Evolutionary conservation across 2,329 filamentous ascomycete genomes (phyloP).

Genomic region (Thelonectria rubi): DNA sequence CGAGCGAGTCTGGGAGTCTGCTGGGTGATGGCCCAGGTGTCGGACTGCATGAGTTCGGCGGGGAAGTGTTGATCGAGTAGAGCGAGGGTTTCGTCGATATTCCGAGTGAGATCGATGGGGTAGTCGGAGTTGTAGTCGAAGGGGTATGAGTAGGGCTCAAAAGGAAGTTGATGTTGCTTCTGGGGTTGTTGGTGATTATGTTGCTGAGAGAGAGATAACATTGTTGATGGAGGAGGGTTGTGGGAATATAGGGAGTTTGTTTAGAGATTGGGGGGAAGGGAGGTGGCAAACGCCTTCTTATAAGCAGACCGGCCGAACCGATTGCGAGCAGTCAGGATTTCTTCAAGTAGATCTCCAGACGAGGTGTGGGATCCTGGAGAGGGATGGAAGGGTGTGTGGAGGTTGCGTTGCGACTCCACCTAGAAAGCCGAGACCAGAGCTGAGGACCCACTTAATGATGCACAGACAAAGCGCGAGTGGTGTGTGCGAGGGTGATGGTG

Average conservation of each 20-base stretch:
- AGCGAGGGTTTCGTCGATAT: conserved; percentile 40
- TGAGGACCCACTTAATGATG: conserved; percentile 28
- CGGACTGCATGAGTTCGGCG: conserved; percentile 52
- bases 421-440: conserved; percentile 22
- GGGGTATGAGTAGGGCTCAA: conserved; percentile 31
- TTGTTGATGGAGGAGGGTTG: conserved; percentile 36
- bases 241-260: conserved; percentile 26
- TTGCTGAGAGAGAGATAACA: conserved; percentile 44
- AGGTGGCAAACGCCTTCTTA: conserved; percentile 42
- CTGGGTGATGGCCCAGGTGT: conserved; percentile 52
- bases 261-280: conserved; percentile 33
- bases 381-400: conserved; percentile 15
- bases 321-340: conserved; percentile 21
- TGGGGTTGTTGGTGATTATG: conserved; percentile 38
- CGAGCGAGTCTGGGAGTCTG: conserved; percentile 51
- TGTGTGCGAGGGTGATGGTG: conserved; percentile 9
- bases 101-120: conserved; percentile 27
- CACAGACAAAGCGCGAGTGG: conserved; percentile 25
- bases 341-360: conserved; percentile 23
- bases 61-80: conserved; percentile 38
- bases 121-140: conserved; percentile 33
- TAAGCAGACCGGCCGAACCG: conserved; percentile 28
- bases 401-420: conserved; percentile 11
- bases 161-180: conserved; percentile 39
- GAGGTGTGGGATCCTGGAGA: conserved; percentile 17